Evolutionary conservation across 495 filamentous ascomycete species (phyloP), one percentile per base, ranked within the genome.

Genomic region (Apiosordaria backusii): DNA sequence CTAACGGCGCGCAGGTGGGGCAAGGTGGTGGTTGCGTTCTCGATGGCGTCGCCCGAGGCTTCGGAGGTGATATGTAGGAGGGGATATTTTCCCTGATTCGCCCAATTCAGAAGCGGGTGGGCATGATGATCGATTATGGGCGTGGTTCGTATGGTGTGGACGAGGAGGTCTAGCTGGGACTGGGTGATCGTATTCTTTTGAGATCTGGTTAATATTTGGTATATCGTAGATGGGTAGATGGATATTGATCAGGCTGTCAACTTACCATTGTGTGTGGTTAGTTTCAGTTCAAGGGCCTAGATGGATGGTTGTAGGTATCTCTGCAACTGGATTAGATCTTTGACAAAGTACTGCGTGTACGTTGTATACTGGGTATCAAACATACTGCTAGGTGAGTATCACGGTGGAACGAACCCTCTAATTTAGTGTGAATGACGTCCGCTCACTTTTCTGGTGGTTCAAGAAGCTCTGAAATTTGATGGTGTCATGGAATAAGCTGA

Each of bases 81-180:
- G 0, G 93, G 79, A 69, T 92, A 75, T 57, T 79, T 76, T 26
- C 60, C 62, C 19, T 78, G 70, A 25, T 65, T 64, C 21, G 77
- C 75, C 2, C 69, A 57, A 60, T 72, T 80, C 57, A 84, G 78
- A 1, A 85, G 77, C 18, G 81, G 92, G 72, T 97, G 92, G 50
- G 90, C 91, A 78, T 97, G 93, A 72, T 94, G 88, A 74, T 97
- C 93, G 72, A 97, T 93, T 68, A 94, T 84, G 0, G 93, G 92
- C 45, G 87, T 90, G 18, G 70, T 81, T 65, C 85, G 82, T 59
- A 95, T 87, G 57, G 76, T 80, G 10, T 71, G 74, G 18, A 71
- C 70, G 27, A 82, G 74, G 64, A 72, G 57, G 21, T 72, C 72
- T 13, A 79, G 50, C 58, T 78, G 72, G 18, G 71, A 53, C 24